Evolutionary conservation across 192 early-diverging fungal genomes (phyloP), one percentile per base, ranked within the genome.

Genomic region (Coemansia nantahalensis): DNA sequence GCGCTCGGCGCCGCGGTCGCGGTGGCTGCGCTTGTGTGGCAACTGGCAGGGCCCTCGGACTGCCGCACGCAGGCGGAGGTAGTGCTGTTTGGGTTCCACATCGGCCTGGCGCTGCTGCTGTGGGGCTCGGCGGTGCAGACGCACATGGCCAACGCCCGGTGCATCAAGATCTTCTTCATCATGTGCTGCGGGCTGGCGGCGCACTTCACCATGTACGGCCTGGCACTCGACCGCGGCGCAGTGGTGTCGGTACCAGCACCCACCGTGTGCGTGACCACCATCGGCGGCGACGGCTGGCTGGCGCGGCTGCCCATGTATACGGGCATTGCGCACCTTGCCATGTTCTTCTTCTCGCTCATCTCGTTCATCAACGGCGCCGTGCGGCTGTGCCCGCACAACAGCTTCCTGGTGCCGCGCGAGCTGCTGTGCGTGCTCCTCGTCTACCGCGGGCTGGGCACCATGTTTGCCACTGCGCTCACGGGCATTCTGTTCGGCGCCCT

Each of bases 111-210:
- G 30, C 55, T 57, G 5, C 39, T 63, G 26, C 30, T 71, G 5
- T 0, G 55, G 12, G 68, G 47, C 2, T 63, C 60, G 0, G 68
- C 68, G 0, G 42, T 63, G 38, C 68, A 70, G 17, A 59, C 61
- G 8, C 61, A 71, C 14, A 24, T 45, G 15, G 51, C 36, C 1
- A 59, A 71, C 52, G 40, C 43, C 13, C 33, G 28, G 42, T 71
- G 61, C 39, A 41, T 63, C 46, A 71, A 71, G 39, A 59, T 54
- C 24, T 71, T 71, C 15, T 23, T 63, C 13, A 67, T 67, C 35
- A 41, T 67, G 28, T 37, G 14, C 11, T n/a, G 50, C 2, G 64
- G 51, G 8, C 23, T 67, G 4, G 44, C 46, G 7, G 51, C 47
- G 10, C 56, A 67, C 18, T 59, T 51, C 18, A 15, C 30, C 15